These are phyloP conservation scores for Nidula niveotomentosa DNA, from an alignment of 1,284 basidiomycete genomes.

Conservation along the genomic window DNA sequence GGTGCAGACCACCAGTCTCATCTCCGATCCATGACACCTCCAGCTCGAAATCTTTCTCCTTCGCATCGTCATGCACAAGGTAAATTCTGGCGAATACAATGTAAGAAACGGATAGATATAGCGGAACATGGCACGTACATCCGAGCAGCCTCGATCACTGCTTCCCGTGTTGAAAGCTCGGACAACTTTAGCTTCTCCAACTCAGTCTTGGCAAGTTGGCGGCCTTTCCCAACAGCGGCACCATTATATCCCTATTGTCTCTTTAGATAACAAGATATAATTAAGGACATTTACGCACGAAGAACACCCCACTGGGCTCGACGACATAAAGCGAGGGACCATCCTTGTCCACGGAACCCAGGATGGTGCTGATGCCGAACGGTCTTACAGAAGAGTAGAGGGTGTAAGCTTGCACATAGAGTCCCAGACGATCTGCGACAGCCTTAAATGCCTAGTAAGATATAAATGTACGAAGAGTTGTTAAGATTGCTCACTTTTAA, in stretches of 20 bases:
- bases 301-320: slow-evolving; percentile 94
- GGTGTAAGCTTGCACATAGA: slow-evolving; percentile 95
- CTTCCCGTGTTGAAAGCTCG: slow-evolving; percentile 78
- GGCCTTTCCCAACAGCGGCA: slow-evolving; percentile 95
- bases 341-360: slow-evolving; percentile 88
- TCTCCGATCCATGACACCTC: slow-evolving; percentile 97
- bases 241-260: slow-evolving; percentile 83
- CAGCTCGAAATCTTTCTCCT: slow-evolving; percentile 98
- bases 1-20: slow-evolving; percentile 82
- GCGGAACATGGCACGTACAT: slow-evolving; percentile 64
- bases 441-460: slow-evolving; percentile 42
- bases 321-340: slow-evolving; percentile 91
- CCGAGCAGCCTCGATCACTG: slow-evolving; percentile 91
- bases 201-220: slow-evolving; percentile 97
- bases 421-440: slow-evolving; percentile 82
- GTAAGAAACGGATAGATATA: slow-evolving; percentile 2
- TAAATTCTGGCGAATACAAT: slow-evolving; percentile 71
- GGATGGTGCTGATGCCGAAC: slow-evolving; percentile 92
- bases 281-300: slow-evolving; percentile 48
- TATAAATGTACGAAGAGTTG: slow-evolving; percentile 4
- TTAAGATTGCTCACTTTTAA: slow-evolving; percentile 64
- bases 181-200: slow-evolving; percentile 92
- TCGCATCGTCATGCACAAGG: slow-evolving; percentile 95
- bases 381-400: slow-evolving; percentile 98
- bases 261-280: slow-evolving; percentile 4